Conservation (phyloP, 257 asterid genomes). For the Solanum pimpinellifolium region DNA sequence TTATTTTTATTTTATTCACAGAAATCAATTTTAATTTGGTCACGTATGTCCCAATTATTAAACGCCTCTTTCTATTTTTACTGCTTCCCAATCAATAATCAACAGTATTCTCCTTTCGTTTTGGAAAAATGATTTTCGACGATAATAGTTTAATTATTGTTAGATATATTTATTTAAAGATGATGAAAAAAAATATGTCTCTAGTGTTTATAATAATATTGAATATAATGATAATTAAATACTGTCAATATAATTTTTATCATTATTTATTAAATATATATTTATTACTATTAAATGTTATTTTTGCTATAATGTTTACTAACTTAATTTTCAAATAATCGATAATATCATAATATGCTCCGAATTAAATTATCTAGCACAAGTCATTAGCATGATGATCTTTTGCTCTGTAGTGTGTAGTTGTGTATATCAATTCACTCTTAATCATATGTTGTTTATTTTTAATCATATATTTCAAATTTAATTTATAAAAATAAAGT, state of each 20-base stretch:
- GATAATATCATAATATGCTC: not conserved
- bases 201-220: too few species aligned
- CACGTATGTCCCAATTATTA: not conserved
- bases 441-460: too few species aligned
- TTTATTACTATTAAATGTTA: too few species aligned
- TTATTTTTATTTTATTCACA: not conserved
- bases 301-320: not conserved
- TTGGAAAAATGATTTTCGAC: too few species aligned
- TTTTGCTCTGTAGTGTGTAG: too few species aligned
- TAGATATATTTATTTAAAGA: too few species aligned
- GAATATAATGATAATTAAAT: too few species aligned
- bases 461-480: not conserved
- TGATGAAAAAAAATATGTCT: too few species aligned
- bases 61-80: not conserved
- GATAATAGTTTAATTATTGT: too few species aligned
- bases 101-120: not conserved
- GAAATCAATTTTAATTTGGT: not conserved
- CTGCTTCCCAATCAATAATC: not conserved
- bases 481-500: not conserved
- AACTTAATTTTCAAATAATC: not conserved
- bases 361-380: not conserved
- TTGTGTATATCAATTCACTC: too few species aligned
- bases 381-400: not conserved
- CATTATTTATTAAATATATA: too few species aligned
- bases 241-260: fast-evolving